Evolutionary conservation across 2,329 filamentous ascomycete species (phyloP).

Genomic region (Penicillium psychrosexuale): DNA sequence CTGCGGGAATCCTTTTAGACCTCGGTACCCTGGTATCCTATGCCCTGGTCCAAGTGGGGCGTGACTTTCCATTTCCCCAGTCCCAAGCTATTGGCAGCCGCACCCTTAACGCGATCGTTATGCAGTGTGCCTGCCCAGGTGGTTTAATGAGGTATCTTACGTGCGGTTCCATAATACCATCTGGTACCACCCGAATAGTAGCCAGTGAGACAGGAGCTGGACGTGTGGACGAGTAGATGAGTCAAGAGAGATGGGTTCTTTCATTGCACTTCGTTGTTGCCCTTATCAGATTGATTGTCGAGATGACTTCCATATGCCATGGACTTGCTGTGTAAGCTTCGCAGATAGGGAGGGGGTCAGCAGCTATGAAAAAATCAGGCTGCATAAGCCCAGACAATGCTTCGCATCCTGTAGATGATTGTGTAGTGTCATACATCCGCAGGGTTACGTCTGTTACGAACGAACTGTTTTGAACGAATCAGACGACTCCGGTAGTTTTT

Average conservation of each 20-base stretch:
- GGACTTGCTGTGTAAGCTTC: constrained; percentile 7
- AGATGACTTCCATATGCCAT: constrained; percentile 8
- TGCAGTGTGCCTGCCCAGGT: background rate
- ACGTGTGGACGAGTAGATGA: constrained; percentile 3
- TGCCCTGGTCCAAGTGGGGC: background rate
- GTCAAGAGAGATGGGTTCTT: background rate
- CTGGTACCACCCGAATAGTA: constrained; percentile 21
- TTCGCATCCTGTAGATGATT: constrained; percentile 20
- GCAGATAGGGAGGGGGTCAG: constrained; percentile 8
- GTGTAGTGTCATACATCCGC: constrained; percentile 17
- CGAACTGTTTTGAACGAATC: constrained; percentile 14
- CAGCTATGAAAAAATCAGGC: constrained; percentile 5
- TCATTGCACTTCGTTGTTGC: background rate
- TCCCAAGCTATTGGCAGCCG: constrained; percentile 3
- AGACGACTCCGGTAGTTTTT: constrained; percentile 1
- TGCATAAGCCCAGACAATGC: constrained; percentile 14
- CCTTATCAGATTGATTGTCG: constrained; percentile 4
- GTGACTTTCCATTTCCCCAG: constrained; percentile 1
- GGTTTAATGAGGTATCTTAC: background rate
- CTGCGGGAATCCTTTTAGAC: background rate
- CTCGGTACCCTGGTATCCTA: constrained; percentile 4
- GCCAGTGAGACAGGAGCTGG: constrained; percentile 9
- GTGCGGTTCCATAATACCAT: constrained; percentile 11
- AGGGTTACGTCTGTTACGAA: constrained; percentile 10
- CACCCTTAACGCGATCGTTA: background rate